Conservation (phyloP, 1,284 basidiomycete species). For the Cutaneotrichosporon spelunceum region DNA sequence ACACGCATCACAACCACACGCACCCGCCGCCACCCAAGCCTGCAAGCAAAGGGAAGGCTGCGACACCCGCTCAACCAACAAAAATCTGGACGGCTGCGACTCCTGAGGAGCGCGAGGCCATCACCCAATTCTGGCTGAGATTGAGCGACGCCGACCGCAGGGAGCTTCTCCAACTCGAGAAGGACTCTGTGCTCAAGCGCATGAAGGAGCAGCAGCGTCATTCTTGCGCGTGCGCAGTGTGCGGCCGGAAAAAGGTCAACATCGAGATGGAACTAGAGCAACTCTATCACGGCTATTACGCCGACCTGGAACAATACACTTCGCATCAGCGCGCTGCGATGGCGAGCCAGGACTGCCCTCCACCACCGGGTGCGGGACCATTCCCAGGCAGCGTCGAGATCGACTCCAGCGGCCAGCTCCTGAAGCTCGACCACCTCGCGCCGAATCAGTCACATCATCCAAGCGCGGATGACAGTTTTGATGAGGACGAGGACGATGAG, state of each 20-base stretch:
- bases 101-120: conserved; percentile 87
- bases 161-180: conserved; percentile 90
- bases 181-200: conserved; percentile 92
- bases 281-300: conserved; percentile 99
- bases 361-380: conserved; percentile 91
- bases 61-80: conserved; percentile 43
- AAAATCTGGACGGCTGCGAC: conserved; percentile 82
- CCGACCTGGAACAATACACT: conserved; percentile 98
- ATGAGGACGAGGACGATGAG: conserved; percentile 47
- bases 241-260: conserved; percentile 94
- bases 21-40: conserved; percentile 52
- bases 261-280: conserved; percentile 99
- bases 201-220: conserved; percentile 99
- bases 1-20: conserved; percentile 57
- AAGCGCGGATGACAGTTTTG: conserved; percentile 41
- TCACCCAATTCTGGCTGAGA: conserved; percentile 95
- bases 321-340: conserved; percentile 90
- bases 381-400: conserved; percentile 97
- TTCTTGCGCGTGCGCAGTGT: conserved; percentile 91
- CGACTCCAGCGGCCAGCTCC: conserved; percentile 81
- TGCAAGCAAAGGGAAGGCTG: conserved; percentile 42
- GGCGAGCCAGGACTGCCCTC: conserved; percentile 77
- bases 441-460: conserved; percentile 53
- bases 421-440: conserved; percentile 60
- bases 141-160: conserved; percentile 83